A percentile compares a stretch with the other conserved stretches of the same genome.
Evolutionary conservation across 2,329 filamentous ascomycete species (phyloP).

Genomic region (Epichloe amarillans): DNA sequence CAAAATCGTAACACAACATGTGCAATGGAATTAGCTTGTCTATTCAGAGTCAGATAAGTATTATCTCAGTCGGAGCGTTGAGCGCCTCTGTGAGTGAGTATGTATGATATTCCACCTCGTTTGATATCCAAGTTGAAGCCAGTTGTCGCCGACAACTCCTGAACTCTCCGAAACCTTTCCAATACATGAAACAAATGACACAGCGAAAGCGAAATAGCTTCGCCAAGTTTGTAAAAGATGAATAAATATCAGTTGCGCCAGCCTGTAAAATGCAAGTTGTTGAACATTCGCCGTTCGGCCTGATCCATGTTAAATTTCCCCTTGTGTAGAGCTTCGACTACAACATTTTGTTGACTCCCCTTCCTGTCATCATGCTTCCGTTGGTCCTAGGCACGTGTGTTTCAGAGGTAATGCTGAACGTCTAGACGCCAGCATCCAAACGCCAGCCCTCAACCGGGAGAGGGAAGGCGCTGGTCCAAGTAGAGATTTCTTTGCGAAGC

Average conservation of each 20-base stretch:
- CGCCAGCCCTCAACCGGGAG: conserved; percentile 72
- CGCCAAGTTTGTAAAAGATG: conserved; percentile 3
- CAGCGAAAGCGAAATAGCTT: background rate
- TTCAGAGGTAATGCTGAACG: background rate
- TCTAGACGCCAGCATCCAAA: conserved; percentile 44
- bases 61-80: conserved; percentile 7
- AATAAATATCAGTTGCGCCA: conserved; percentile 9
- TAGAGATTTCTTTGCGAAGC: conserved; percentile 78
- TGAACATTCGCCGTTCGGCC: conserved; percentile 13
- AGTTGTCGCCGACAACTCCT: conserved; percentile 9
- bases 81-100: conserved; percentile 2
- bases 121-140: conserved; percentile 3
- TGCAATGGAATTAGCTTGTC: background rate
- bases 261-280: conserved; percentile 14
- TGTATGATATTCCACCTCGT: background rate
- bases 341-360: conserved; percentile 1
- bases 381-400: background rate
- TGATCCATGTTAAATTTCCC: conserved; percentile 13
- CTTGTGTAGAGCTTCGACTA: conserved; percentile 1
- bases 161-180: background rate
- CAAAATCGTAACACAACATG: background rate
- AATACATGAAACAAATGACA: background rate
- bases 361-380: background rate
- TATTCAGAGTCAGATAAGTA: background rate
- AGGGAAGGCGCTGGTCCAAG: conserved; percentile 82